Percentiles rank a stretch among this genome's conserved stretches.
These are phyloP conservation scores for Pythium apleroticum DNA, from an alignment of 352 stramenopile species.

Conservation along the genomic window DNA sequence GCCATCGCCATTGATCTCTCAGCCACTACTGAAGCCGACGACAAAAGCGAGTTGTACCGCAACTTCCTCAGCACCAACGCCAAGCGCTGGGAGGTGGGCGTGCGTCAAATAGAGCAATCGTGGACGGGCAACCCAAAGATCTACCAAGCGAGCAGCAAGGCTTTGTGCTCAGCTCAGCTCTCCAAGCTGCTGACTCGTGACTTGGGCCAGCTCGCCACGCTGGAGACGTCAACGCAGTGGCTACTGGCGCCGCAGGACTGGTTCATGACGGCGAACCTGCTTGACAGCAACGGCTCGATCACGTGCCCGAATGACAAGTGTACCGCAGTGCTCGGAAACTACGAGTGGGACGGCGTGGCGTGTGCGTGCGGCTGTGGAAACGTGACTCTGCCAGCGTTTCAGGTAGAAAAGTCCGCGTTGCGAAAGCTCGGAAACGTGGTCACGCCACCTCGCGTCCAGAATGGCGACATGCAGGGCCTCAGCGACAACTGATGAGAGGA, in stretches of 20 bases:
- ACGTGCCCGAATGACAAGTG: constrained; percentile 21
- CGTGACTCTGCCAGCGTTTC: constrained; percentile 40
- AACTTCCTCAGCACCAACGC: constrained; percentile 14
- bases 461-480: background rate
- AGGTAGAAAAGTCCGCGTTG: constrained; percentile 48
- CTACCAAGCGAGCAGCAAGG: background rate
- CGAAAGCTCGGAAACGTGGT: constrained; percentile 52
- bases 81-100: constrained; percentile 11
- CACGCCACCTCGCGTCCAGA: constrained; percentile 8
- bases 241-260: constrained; percentile 20
- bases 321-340: constrained; percentile 8
- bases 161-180: constrained; percentile 10
- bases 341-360: constrained; percentile 11
- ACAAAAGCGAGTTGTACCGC: background rate
- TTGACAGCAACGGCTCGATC: constrained; percentile 8
- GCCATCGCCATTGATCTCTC: constrained; percentile 23
- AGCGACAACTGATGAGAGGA: background rate
- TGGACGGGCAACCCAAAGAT: background rate
- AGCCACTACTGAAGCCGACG: background rate
- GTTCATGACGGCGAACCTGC: constrained; percentile 11
- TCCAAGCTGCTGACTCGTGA: constrained; percentile 7
- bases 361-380: constrained; percentile 36
- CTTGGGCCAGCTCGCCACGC: background rate
- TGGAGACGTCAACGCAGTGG: constrained; percentile 10
- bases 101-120: constrained; percentile 10